Evolutionary conservation across 1,284 basidiomycete genomes (phyloP).

Genomic region (Puccinia novopanici): DNA sequence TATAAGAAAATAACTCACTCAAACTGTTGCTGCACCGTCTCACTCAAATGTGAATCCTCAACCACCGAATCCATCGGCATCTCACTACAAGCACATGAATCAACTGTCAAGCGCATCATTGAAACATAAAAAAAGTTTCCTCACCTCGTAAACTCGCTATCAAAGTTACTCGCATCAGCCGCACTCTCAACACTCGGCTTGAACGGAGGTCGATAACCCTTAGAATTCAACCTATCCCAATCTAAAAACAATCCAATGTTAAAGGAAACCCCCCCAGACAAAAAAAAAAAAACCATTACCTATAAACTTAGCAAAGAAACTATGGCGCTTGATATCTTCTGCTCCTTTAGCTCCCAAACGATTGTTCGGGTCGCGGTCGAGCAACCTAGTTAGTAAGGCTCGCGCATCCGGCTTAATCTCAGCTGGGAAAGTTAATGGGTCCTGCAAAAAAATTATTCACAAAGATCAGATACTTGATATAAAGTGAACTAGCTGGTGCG

Average conservation of each 20-base stretch:
- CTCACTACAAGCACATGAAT: slow-evolving; percentile 60
- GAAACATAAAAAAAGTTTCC: not conserved
- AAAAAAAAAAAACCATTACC: slow-evolving; percentile 6
- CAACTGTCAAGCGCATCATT: too few relatives aligned
- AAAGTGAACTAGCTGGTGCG: not conserved
- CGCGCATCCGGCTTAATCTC: slow-evolving; percentile 77
- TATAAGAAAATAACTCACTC: slow-evolving; percentile 65
- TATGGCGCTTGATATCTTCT: slow-evolving; percentile 87
- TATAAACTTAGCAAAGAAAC: slow-evolving; percentile 74
- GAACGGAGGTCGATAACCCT: slow-evolving; percentile 50
- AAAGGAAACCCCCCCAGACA: not conserved
- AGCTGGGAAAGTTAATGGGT: slow-evolving; percentile 45
- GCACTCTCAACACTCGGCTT: slow-evolving; percentile 54
- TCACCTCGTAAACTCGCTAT: slow-evolving; percentile 49
- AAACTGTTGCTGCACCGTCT: slow-evolving; percentile 82
- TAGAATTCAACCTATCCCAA: slow-evolving; percentile 50
- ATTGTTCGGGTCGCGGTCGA: slow-evolving; percentile 76
- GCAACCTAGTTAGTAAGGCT: slow-evolving; percentile 84
- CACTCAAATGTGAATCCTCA: slow-evolving; percentile 76
- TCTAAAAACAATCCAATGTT: slow-evolving; percentile 3
- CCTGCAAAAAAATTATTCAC: not conserved
- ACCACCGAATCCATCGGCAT: slow-evolving; percentile 79
- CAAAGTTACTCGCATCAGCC: slow-evolving; percentile 55
- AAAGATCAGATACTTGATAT: not conserved
- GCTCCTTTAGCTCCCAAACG: slow-evolving; percentile 86